Percentiles rank a stretch among this genome's conserved stretches.
phyloP scores from a whole-genome alignment of 148 eudicot genomes.

The Persicaria maculosa region DNA sequence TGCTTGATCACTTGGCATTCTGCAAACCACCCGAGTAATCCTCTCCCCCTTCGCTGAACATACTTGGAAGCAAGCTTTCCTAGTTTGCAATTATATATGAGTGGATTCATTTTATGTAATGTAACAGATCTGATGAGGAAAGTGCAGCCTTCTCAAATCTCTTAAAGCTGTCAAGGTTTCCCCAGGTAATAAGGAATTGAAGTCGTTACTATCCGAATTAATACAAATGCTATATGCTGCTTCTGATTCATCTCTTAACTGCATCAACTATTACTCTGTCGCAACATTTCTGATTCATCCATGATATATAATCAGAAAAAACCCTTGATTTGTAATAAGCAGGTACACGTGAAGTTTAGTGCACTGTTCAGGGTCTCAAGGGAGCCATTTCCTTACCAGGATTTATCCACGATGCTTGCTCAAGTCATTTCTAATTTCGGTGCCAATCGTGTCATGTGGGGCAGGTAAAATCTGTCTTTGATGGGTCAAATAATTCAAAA shows the following conservation, averaged over 20 bases:
- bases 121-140: slow-evolving; percentile 58
- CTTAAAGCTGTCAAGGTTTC: slow-evolving; percentile 62
- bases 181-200: slow-evolving; percentile 41
- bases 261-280: no score
- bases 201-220: neutral
- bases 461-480: slow-evolving; percentile 44
- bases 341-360: slow-evolving; percentile 87
- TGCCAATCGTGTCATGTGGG: slow-evolving; percentile 92
- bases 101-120: neutral
- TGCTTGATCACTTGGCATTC: slow-evolving; percentile 87
- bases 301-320: neutral
- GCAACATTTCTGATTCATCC: neutral
- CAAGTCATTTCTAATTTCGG: slow-evolving; percentile 64
- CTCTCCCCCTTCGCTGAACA: neutral
- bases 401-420: slow-evolving; percentile 45
- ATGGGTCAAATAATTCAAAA: neutral
- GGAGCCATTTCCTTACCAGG: slow-evolving; percentile 60
- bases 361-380: slow-evolving; percentile 83
- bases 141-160: slow-evolving; percentile 44
- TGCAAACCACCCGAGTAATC: slow-evolving; percentile 75
- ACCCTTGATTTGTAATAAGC: slow-evolving; percentile 14
- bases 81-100: neutral
- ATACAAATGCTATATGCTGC: neutral
- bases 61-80: slow-evolving; percentile 3
- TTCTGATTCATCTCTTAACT: neutral